phyloP scores from a whole-genome alignment of 441 rosid genomes.

The Gossypium gossypioides region DNA sequence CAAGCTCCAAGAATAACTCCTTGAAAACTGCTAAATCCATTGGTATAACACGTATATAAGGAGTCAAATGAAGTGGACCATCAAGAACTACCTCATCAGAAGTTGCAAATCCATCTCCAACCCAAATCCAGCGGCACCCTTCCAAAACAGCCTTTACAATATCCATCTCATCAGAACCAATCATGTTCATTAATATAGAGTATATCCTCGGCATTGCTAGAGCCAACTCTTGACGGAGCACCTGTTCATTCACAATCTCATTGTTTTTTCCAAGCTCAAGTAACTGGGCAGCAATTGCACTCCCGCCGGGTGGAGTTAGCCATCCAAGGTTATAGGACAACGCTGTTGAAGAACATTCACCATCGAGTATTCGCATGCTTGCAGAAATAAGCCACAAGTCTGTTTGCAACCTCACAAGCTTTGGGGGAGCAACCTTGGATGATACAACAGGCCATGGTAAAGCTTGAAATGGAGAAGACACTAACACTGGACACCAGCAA shows the following conservation, averaged over 20 bases:
- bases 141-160: conserved; percentile 95
- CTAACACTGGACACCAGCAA: conserved; percentile 97
- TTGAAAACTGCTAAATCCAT: conserved; percentile 86
- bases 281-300: conserved; percentile 92
- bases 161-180: conserved; percentile 95
- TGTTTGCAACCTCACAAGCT: conserved; percentile 72
- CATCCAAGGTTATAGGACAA: conserved; percentile 87
- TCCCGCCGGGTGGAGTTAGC: conserved; percentile 91
- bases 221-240: conserved; percentile 79
- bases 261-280: conserved; percentile 98
- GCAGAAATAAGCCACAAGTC: conserved; percentile 98
- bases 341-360: conserved; percentile 91
- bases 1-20: conserved; percentile 80
- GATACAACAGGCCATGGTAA: conserved; percentile 91
- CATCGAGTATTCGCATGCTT: conserved; percentile 93
- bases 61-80: conserved; percentile 94
- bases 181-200: conserved; percentile 59
- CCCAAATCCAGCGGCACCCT: conserved; percentile 99
- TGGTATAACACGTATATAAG: conserved; percentile 88
- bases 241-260: conserved; percentile 69
- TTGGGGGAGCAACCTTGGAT: conserved; percentile 90
- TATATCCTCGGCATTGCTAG: conserved; percentile 89
- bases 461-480: conserved; percentile 67
- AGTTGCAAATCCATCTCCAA: conserved; percentile 97
- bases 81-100: conserved; percentile 89